phyloP scores from a whole-genome alignment of 148 eudicot genomes.

The Agrostemma githago region DNA sequence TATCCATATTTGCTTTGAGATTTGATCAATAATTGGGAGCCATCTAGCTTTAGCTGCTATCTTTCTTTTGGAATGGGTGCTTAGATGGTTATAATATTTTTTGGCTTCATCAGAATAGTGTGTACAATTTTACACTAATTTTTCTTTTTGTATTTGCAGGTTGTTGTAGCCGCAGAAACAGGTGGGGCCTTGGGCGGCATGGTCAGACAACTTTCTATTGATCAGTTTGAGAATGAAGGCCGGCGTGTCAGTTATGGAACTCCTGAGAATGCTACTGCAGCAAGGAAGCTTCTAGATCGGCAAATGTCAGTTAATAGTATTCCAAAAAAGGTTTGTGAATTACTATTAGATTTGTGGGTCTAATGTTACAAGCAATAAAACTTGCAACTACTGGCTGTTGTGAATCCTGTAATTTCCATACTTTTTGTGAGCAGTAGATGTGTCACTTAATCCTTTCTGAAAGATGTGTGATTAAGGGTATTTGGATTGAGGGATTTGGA shows the following conservation, averaged over 20 bases:
- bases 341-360: neutral
- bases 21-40: neutral
- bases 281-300: conserved; percentile 87
- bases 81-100: neutral
- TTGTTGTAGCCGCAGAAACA: conserved; percentile 96
- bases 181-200: conserved; percentile 98
- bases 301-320: conserved; percentile 96
- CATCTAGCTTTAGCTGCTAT: neutral
- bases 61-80: neutral
- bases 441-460: neutral
- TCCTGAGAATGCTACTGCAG: conserved; percentile 94
- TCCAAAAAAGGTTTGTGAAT: conserved; percentile 75
- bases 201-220: conserved; percentile 98
- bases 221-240: conserved; percentile 99
- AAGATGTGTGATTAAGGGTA: neutral
- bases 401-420: neutral
- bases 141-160: conserved; percentile 42
- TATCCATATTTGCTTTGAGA: neutral
- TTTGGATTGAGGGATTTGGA: neutral
- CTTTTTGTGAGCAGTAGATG: neutral
- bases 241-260: conserved; percentile 97
- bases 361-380: neutral
- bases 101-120: neutral
- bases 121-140: conserved; percentile 4
- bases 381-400: neutral